Percentiles rank a stretch among this genome's conserved stretches.
Conservation (phyloP, 139 green algal genomes). For the Closterium sp. region DNA sequence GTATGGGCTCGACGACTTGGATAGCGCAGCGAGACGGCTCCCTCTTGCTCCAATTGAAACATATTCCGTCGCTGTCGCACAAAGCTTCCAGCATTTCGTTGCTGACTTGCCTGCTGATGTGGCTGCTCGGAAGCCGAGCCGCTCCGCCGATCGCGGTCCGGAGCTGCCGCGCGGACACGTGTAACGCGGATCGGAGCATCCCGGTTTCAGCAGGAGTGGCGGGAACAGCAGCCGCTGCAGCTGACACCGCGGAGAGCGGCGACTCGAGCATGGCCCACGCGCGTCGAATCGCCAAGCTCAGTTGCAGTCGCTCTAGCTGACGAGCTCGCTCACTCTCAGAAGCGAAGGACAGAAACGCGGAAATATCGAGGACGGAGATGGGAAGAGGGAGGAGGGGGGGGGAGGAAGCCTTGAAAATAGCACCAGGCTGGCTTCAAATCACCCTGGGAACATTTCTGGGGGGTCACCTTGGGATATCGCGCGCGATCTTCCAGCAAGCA, state of each 20-base stretch:
- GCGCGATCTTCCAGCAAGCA: too few species aligned
- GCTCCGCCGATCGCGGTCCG: not conserved
- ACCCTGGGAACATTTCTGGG: not conserved
- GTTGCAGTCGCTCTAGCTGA: not conserved
- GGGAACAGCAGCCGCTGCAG: not conserved
- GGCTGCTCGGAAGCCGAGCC: not conserved
- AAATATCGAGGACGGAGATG: not conserved
- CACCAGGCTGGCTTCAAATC: too few species aligned
- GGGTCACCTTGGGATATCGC: too few species aligned
- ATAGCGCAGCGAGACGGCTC: too few species aligned
- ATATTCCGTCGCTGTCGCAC: too few species aligned
- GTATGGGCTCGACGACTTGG: too few species aligned
- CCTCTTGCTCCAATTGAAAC: too few species aligned
- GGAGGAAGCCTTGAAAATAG: too few species aligned
- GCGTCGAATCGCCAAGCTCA: not conserved
- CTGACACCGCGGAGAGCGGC: not conserved
- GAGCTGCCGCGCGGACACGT: not conserved
- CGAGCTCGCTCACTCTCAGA: too few species aligned
- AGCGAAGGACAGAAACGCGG: too few species aligned
- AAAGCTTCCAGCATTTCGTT: not conserved
- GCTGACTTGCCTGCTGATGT: not conserved
- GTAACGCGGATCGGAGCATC: not conserved
- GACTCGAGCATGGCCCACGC: not conserved
- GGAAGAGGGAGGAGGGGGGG: not conserved
- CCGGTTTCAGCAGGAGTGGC: not conserved